A percentile compares a stretch with the other conserved stretches of the same genome.
phyloP scores from a whole-genome alignment of 495 filamentous ascomycete species.

The Hypoxylon cercidicola region DNA sequence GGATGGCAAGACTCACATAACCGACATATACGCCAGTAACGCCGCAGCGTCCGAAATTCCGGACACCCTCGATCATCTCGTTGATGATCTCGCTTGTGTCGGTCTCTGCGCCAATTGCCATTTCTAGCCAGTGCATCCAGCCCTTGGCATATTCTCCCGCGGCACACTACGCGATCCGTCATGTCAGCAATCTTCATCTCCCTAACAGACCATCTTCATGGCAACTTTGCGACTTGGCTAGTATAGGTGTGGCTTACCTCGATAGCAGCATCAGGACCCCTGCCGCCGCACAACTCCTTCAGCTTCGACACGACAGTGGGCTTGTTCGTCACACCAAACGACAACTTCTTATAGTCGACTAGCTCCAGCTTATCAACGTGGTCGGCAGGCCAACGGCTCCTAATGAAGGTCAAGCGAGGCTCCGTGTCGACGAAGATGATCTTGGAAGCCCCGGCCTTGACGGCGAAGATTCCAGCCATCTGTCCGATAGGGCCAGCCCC shows the following conservation, averaged over 20 bases:
- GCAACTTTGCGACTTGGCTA: too few relatives aligned
- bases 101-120: conserved; percentile 78
- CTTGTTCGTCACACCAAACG: conserved; percentile 57
- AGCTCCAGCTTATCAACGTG: conserved; percentile 54
- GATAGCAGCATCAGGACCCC: conserved; percentile 79
- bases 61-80: conserved; percentile 83
- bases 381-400: conserved; percentile 64
- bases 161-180: conserved; percentile 62
- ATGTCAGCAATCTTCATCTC: neutral
- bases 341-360: conserved; percentile 59
- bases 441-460: conserved; percentile 75
- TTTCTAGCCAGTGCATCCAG: conserved; percentile 81
- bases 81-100: conserved; percentile 89
- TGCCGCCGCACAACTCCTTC: conserved; percentile 73
- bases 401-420: conserved; percentile 76
- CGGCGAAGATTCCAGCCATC: conserved; percentile 78
- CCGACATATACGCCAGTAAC: conserved; percentile 87
- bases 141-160: conserved; percentile 88
- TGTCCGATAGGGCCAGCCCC: conserved; percentile 82
- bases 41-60: conserved; percentile 78
- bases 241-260: conserved; percentile 54
- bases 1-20: conserved; percentile 65
- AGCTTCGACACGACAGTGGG: conserved; percentile 73
- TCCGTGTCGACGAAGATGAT: conserved; percentile 87
- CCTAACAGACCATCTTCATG: neutral